Conservation (phyloP, 331 rosid species). For the Cydonia oblonga region DNA sequence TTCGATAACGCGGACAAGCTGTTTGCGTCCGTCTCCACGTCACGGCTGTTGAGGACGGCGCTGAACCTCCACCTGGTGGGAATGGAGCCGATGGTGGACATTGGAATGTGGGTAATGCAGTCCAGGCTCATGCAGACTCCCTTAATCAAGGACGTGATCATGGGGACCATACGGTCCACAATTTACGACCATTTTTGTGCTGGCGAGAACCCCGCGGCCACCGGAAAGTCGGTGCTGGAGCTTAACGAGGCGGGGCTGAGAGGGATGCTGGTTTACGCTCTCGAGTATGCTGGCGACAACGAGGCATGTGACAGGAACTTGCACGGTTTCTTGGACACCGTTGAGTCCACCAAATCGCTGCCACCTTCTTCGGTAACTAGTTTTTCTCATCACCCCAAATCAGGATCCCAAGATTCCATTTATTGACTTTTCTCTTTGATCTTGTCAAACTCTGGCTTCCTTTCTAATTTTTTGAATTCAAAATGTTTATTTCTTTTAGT, state of each 20-base stretch:
- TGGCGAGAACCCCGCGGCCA: constrained; percentile 52
- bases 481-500: neutral
- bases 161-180: constrained; percentile 20
- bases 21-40: constrained; percentile 34
- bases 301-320: constrained; percentile 50
- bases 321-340: constrained; percentile 42
- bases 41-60: constrained; percentile 41
- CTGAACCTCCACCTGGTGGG: constrained; percentile 70
- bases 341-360: constrained; percentile 43
- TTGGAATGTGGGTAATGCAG: constrained; percentile 59
- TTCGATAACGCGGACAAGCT: constrained; percentile 33
- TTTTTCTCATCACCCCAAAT: neutral
- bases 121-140: constrained; percentile 49
- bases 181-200: constrained; percentile 72
- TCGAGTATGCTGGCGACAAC: constrained; percentile 62
- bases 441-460: neutral
- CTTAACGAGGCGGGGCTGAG: constrained; percentile 47
- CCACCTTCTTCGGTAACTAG: constrained; percentile 59
- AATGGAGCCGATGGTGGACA: constrained; percentile 55
- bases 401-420: neutral
- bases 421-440: neutral
- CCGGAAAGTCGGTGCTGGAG: constrained; percentile 24
- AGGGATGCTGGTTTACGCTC: constrained; percentile 68
- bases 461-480: neutral
- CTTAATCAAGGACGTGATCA: neutral